A percentile compares a stretch with the other conserved stretches of the same genome.
phyloP scores from a whole-genome alignment of 2,329 filamentous ascomycete genomes.

The Aspergillus versicolor region DNA sequence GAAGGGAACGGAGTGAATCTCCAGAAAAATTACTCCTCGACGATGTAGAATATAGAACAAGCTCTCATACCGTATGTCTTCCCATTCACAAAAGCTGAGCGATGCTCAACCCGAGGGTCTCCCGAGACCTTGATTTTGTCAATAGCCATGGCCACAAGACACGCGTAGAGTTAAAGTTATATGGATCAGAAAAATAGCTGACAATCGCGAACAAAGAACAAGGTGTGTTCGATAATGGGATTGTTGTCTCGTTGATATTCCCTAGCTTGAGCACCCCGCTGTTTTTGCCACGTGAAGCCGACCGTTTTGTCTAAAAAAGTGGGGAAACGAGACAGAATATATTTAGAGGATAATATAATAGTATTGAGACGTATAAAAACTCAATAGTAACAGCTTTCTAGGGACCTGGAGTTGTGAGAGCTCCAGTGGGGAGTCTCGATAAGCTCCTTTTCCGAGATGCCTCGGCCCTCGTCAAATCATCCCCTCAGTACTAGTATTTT shows the following conservation, averaged over 20 bases:
- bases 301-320: neutral
- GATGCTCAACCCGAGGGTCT: conserved; percentile 66
- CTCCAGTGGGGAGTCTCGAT: neutral
- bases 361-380: neutral
- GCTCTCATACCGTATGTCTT: conserved; percentile 62
- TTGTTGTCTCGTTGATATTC: neutral
- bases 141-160: conserved; percentile 44
- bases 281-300: conserved; percentile 21
- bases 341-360: neutral
- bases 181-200: neutral
- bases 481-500: neutral
- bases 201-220: neutral
- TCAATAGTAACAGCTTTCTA: neutral
- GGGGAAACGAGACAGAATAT: neutral
- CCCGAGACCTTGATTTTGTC: conserved; percentile 63
- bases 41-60: neutral
- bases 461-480: conserved; percentile 13
- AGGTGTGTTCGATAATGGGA: neutral
- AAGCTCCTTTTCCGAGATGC: conserved; percentile 9
- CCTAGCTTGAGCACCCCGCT: neutral
- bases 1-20: neutral
- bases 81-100: conserved; percentile 64
- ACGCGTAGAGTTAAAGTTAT: neutral
- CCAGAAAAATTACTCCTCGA: neutral
- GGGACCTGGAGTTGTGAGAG: neutral